Evolutionary conservation across 1,139 yeast genomes (phyloP), one percentile per base, ranked within the genome.

Genomic region (Blastobotrys aristatus): DNA sequence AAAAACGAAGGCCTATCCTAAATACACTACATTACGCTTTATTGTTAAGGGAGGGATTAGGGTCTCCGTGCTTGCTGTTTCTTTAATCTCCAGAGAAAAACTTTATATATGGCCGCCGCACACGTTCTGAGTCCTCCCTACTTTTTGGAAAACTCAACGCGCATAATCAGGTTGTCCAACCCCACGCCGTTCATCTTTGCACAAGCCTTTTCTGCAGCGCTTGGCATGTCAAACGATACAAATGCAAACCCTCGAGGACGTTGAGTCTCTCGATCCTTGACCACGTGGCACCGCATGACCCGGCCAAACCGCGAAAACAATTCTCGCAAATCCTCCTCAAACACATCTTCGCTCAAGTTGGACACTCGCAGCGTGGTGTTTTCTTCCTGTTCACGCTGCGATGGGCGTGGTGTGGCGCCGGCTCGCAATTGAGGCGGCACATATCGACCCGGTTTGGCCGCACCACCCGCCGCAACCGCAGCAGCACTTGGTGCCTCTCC

Each of bases 181-280:
- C 97, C 96, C 74, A 80, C 84, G 62, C 97, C 97, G 66, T 92
- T 79, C 69, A 89, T 77, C 57, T 73, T 74, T 55, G 84, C 82
- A 71, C 84, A 74, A 43, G 97, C 97, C 57, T 67, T 70, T 69
- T 85, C 84, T 42, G 97, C 98, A 59, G 73, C 73, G 49, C 69
- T 68, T 62, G 80, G 83, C 52, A 82, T 74, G 44, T 76, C 78
- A 70, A 86, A 90, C 50, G 94, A 84, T 56, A 90, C 95, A 68
- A 88, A 92, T n/a, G 98, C 98, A 69, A 90, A 82, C 59, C 99
- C 99, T 73, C 92, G 84, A 49, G 96, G 86, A 67, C 84, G 84
- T 55, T 96, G 95, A 29, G 97, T 92, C 60, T 86, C 96, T 72
- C 89, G 84, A 73, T 90, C 88, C 72, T 88, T 84, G 54, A 89